Conservation (phyloP, 805 yeast species). For the Myxozyma lipomycoides region DNA sequence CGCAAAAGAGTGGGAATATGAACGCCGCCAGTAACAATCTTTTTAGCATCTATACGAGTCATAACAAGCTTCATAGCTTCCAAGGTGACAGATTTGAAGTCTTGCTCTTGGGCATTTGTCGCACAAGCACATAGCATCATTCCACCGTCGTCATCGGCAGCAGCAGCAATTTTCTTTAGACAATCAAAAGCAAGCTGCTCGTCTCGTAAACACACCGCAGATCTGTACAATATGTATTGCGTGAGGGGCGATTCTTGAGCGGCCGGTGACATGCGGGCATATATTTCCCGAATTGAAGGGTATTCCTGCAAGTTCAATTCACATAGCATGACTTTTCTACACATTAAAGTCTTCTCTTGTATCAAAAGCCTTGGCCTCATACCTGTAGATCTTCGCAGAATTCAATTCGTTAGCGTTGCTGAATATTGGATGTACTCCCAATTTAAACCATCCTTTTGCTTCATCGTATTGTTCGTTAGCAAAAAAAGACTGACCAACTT, state of each 20-base stretch:
- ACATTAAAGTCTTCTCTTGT: background rate
- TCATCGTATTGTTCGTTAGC: conserved; percentile 4
- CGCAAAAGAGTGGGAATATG: conserved; percentile 15
- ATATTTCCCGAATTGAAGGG: conserved; percentile 1
- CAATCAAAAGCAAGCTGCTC: conserved; percentile 8
- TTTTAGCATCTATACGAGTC: background rate
- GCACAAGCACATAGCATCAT: conserved; percentile 18
- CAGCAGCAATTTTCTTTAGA: conserved; percentile 1
- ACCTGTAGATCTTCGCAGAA: conserved; percentile 10
- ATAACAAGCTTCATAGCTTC: conserved; percentile 15
- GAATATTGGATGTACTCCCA: conserved; percentile 9
- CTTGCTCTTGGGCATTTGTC: conserved; percentile 18
- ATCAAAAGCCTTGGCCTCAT: background rate
- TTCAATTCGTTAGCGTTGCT: conserved; percentile 9
- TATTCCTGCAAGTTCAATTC: conserved; percentile 8
- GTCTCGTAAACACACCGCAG: conserved; percentile 12
- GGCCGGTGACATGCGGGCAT: conserved; percentile 6
- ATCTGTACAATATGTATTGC: conserved; percentile 11
- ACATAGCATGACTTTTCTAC: conserved; percentile 15
- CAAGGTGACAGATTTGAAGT: conserved; percentile 13
- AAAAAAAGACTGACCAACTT: conserved; percentile 8
- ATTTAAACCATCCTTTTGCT: conserved; percentile 9
- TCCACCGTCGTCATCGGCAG: background rate
- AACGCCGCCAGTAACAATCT: background rate
- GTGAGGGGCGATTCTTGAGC: conserved; percentile 14